Conservation (phyloP, 1,284 basidiomycete species). For the Coriolopsis trogii region DNA sequence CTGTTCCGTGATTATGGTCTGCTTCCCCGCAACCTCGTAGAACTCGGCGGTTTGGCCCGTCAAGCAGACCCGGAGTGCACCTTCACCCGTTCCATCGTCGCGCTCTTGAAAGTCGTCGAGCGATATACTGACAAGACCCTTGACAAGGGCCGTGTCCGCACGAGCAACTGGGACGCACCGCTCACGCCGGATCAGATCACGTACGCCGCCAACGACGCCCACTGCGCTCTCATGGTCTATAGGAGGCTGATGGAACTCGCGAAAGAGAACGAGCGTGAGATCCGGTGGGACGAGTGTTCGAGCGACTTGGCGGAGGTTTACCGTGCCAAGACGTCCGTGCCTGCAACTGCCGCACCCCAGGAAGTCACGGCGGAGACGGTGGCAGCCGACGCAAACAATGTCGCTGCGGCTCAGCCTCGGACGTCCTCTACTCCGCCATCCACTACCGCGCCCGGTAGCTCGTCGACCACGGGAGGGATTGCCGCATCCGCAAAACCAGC, state of each 20-base stretch:
- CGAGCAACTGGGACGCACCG: conserved; percentile 57
- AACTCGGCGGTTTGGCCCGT: conserved; percentile 55
- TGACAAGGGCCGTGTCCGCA: conserved; percentile 54
- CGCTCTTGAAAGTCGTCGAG: conserved; percentile 55
- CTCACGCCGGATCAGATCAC: conserved; percentile 43
- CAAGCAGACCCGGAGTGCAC: conserved; percentile 48
- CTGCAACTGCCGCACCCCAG: neutral
- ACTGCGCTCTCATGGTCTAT: conserved; percentile 55
- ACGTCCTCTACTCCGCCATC: too few species aligned
- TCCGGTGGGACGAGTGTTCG: conserved; percentile 36
- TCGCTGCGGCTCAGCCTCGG: too few species aligned
- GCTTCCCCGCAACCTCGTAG: conserved; percentile 50
- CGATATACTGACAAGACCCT: conserved; percentile 51
- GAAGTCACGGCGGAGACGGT: too few species aligned
- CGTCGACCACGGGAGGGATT: neutral
- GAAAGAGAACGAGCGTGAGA: conserved; percentile 22
- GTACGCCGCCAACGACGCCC: conserved; percentile 61
- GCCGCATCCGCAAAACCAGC: neutral
- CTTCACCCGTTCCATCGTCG: conserved; percentile 51
- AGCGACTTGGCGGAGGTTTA: conserved; percentile 28
- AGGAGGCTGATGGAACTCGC: conserved; percentile 44
- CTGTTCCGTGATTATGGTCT: conserved; percentile 65
- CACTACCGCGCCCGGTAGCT: neutral
- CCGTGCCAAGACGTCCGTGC: conserved; percentile 2
- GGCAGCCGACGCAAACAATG: too few species aligned